phyloP scores from a whole-genome alignment of 345 rosid species.

The Corchorus capsularis region DNA sequence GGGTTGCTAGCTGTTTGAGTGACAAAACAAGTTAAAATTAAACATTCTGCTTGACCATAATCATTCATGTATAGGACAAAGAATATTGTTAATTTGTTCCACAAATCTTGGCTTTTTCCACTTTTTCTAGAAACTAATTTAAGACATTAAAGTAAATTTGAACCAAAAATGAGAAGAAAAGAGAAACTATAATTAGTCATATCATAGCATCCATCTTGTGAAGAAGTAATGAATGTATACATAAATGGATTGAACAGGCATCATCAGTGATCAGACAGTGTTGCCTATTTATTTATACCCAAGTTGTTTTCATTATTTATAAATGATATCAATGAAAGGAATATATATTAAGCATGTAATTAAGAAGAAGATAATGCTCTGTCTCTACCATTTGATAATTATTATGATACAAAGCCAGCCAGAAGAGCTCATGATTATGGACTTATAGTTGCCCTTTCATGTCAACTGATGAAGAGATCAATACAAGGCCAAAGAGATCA shows the following conservation, averaged over 20 bases:
- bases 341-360: too few species aligned
- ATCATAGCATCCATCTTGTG: neutral
- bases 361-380: too few species aligned
- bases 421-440: too few species aligned
- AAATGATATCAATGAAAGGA: too few species aligned
- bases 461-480: too few species aligned
- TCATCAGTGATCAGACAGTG: too few species aligned
- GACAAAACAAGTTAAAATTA: too few species aligned
- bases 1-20: too few species aligned
- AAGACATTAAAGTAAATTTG: neutral
- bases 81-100: neutral
- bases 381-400: too few species aligned
- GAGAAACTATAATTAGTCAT: neutral
- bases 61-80: neutral
- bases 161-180: neutral
- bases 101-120: constrained; percentile 3
- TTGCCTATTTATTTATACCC: neutral
- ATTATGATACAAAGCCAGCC: too few species aligned
- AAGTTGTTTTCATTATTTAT: neutral
- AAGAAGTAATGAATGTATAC: neutral
- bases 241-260: neutral
- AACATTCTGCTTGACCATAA: neutral
- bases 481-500: too few species aligned
- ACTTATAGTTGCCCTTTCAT: too few species aligned
- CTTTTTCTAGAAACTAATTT: neutral